A percentile compares a stretch with the other conserved stretches of the same genome.
Evolutionary conservation across 2,329 filamentous ascomycete species (phyloP).

Genomic region (Venturia asperata): DNA sequence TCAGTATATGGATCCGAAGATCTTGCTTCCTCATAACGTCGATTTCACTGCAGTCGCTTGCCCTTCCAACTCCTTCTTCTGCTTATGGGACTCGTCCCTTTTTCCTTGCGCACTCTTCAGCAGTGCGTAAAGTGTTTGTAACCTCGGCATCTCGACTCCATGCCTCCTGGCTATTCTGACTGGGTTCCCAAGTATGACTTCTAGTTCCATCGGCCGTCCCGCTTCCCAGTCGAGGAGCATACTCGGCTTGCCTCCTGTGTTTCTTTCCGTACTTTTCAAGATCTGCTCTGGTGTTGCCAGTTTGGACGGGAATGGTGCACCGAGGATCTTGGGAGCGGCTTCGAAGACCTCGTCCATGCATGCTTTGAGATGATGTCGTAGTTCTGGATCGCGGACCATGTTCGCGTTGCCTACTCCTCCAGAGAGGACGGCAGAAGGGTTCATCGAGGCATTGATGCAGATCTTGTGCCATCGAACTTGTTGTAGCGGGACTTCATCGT

Average conservation of each 20-base stretch:
- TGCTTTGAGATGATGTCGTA: constrained; percentile 54
- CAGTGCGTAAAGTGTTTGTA: constrained; percentile 62
- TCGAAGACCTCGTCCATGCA: constrained; percentile 64
- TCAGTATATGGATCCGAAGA: no score
- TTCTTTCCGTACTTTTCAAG: constrained; percentile 55
- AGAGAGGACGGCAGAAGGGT: constrained; percentile 61
- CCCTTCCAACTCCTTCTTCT: constrained; percentile 9
- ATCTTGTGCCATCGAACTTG: constrained; percentile 70
- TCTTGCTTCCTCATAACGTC: background rate
- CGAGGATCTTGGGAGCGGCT: constrained; percentile 56
- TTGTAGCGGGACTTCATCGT: constrained; percentile 60
- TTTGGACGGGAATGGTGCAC: constrained; percentile 51
- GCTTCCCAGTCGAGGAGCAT: constrained; percentile 67
- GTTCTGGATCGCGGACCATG: constrained; percentile 58
- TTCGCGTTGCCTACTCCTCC: constrained; percentile 58
- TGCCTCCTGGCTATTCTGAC: constrained; percentile 56
- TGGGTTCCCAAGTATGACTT: constrained; percentile 66
- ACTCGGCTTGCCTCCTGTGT: constrained; percentile 53
- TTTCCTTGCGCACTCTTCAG: constrained; percentile 54
- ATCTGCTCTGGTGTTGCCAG: constrained; percentile 59
- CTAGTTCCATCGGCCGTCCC: constrained; percentile 59
- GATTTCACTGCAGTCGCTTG: constrained; percentile 10
- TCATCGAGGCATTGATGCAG: constrained; percentile 69
- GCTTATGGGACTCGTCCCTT: constrained; percentile 35
- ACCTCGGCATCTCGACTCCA: constrained; percentile 57